Percentiles rank a stretch among this genome's conserved stretches.
phyloP scores from a whole-genome alignment of 345 rosid species.

The Dovyalis caffra region DNA sequence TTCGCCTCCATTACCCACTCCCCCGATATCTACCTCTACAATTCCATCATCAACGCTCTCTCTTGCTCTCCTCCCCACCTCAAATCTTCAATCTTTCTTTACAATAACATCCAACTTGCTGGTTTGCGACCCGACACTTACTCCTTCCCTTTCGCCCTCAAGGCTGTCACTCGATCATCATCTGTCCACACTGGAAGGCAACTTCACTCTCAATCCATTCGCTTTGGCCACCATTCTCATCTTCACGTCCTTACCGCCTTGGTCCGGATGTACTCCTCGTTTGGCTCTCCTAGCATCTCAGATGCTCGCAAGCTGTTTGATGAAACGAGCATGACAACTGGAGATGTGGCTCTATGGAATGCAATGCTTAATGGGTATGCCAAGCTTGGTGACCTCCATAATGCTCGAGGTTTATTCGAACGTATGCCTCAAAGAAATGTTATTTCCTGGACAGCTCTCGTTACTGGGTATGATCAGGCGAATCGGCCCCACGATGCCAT shows the following conservation, averaged over 20 bases:
- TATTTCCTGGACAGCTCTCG: constrained; percentile 71
- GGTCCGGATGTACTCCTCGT: constrained; percentile 49
- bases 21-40: constrained; percentile 41
- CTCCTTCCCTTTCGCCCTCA: constrained; percentile 58
- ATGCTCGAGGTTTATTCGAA: constrained; percentile 47
- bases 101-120: no score
- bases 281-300: constrained; percentile 7
- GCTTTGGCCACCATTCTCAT: constrained; percentile 43
- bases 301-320: constrained; percentile 67
- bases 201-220: constrained; percentile 50
- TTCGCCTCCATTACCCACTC: no score
- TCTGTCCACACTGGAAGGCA: constrained; percentile 47
- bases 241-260: constrained; percentile 51
- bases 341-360: no score
- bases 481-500: constrained; percentile 51
- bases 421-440: constrained; percentile 53
- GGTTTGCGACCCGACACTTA: constrained; percentile 61
- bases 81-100: constrained; percentile 40
- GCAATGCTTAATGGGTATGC: constrained; percentile 56
- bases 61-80: constrained; percentile 32
- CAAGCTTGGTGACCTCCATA: constrained; percentile 44
- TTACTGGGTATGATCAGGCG: constrained; percentile 58
- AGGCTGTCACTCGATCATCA: constrained; percentile 40
- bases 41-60: constrained; percentile 59
- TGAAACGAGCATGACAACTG: constrained; percentile 35